phyloP scores from a whole-genome alignment of 169 alveolate genomes.

The Eimeria zaria region DNA sequence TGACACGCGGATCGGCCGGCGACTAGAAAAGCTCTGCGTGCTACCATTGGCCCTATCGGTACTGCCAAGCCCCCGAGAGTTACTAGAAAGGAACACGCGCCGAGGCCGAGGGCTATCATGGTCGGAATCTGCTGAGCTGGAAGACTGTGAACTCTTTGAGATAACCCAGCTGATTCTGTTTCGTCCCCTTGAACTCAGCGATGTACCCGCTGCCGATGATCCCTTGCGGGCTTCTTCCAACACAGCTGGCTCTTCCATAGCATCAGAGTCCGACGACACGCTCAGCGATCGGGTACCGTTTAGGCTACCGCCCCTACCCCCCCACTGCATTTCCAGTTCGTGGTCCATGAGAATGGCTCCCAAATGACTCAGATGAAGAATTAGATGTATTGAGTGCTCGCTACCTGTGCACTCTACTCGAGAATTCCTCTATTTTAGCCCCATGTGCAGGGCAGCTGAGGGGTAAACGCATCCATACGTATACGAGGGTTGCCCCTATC shows the following conservation, averaged over 20 bases:
- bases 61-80: not conserved
- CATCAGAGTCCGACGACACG: slow-evolving; percentile 57
- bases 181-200: not conserved
- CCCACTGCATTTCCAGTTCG: not conserved
- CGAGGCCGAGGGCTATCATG: not conserved
- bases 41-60: not conserved
- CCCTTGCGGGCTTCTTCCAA: slow-evolving; percentile 63
- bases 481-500: not conserved
- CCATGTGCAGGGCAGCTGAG: slow-evolving; percentile 13
- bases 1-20: slow-evolving; percentile 47
- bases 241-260: slow-evolving; percentile 29
- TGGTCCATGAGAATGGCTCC: not conserved
- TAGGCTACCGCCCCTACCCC: not conserved
- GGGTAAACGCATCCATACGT: not conserved
- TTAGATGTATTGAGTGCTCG: not conserved
- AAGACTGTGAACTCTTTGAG: not conserved
- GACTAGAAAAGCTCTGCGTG: not conserved
- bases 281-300: slow-evolving; percentile 33
- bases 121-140: slow-evolving; percentile 7
- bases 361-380: not conserved
- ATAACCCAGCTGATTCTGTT: not conserved
- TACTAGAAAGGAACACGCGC: not conserved
- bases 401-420: not conserved
- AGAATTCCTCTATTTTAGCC: not conserved
- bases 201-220: not conserved